Evolutionary conservation across 2,329 filamentous ascomycete species (phyloP).

Genomic region (Annulohypoxylon truncatum): DNA sequence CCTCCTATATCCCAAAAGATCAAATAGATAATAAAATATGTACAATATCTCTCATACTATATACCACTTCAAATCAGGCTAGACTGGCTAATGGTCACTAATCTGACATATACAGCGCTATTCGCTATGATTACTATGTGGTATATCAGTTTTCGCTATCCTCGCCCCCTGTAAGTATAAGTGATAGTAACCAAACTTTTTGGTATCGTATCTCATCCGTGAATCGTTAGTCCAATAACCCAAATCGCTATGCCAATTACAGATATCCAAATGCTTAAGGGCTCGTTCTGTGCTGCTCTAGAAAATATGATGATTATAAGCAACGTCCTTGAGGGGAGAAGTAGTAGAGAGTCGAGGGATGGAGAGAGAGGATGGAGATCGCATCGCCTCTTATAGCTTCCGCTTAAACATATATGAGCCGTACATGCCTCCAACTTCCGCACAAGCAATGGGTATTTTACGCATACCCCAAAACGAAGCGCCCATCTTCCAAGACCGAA

Average conservation of each 20-base stretch:
- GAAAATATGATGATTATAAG: constrained; percentile 5
- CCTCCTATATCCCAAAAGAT: not conserved
- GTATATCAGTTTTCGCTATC: constrained; percentile 23
- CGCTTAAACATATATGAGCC: constrained; percentile 76
- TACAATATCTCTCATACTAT: not conserved
- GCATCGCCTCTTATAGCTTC: constrained; percentile 57
- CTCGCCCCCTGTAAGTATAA: not conserved
- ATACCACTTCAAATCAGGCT: not conserved
- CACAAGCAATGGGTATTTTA: constrained; percentile 90
- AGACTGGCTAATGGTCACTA: not conserved
- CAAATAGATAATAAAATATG: not conserved
- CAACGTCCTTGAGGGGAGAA: not conserved
- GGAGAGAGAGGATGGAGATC: not conserved
- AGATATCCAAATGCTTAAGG: constrained; percentile 2
- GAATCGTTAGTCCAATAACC: constrained; percentile 24
- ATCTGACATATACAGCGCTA: constrained; percentile 17
- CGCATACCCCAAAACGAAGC: constrained; percentile 87
- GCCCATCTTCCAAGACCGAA: constrained; percentile 83
- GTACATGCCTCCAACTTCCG: constrained; percentile 95
- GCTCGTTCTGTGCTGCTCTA: not conserved
- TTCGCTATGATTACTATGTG: constrained; percentile 23
- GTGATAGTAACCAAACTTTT: constrained; percentile 12
- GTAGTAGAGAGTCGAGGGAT: not conserved
- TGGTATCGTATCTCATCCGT: constrained; percentile 23
- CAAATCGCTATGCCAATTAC: constrained; percentile 30